Base-by-base conservation (phyloP, 495 filamentous ascomycete species). In the Talaromyces trachyspermus region DNA sequence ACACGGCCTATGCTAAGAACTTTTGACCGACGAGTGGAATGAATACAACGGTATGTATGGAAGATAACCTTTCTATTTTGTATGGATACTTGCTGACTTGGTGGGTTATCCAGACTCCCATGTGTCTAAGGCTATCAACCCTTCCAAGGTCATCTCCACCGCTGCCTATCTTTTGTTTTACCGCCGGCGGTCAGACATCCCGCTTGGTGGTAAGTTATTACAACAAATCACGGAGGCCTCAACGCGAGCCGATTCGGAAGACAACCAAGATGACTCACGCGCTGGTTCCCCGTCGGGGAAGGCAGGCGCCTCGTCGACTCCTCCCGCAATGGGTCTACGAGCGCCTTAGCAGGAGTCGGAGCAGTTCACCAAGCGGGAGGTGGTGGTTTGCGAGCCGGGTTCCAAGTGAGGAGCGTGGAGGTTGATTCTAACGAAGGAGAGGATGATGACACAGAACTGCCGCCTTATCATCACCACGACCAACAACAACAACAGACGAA, bases 121-220 rank as follows among this genome's bases (percentile, higher is more conserved):
- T 11, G 86, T 89, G 17, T 71, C 67, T 43, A 65, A 71, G 50
- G 57, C 65, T 5, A 68, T 69, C 8, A 65, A 82, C 54, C 70
- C 80, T 0, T 54, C 72, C 35, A 63, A 58, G 29, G 75, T 86
- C 6, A 76, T 86, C 27, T 82, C 80, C 2, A 53, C 78, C 4
- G 78, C 83, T 18, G 94, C 92, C 0, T 98, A 98, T 61, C 81
- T 98, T 7, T 71, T 98, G 27, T 98, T 98, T 74, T 98, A 97
- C 66, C 85, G 92, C 23, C 89, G 94, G 44, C 85, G 86, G 49
- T 86, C 88, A 8, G 66, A 75, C 4, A 67, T 57, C 19, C 82
- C 87, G 24, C 76, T 98, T 26, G 92, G 92, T 36, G 89, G 89
- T 14, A 75, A 74, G 47, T 81, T 89, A 33, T 72, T 88, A 49